phyloP scores from a whole-genome alignment of 2,329 filamentous ascomycete genomes.

The Nemania sp. region DNA sequence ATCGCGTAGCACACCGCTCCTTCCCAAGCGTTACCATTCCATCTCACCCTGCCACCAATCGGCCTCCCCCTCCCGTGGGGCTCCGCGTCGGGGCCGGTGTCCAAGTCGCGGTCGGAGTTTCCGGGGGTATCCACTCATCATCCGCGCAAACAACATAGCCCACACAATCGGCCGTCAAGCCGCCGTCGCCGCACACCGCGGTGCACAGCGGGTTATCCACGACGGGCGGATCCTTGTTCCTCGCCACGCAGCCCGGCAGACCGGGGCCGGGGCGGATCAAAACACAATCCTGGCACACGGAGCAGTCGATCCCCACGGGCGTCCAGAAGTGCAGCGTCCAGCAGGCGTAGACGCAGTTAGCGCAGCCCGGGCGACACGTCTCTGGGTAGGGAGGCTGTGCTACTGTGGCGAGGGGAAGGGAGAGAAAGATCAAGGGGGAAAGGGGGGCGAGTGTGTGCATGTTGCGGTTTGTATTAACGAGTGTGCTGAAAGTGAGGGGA shows the following conservation, averaged over 20 bases:
- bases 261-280: neutral
- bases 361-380: conserved; percentile 3
- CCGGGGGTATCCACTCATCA: conserved; percentile 14
- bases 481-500: no score
- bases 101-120: conserved; percentile 9
- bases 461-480: no score
- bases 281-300: conserved; percentile 6
- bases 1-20: no score
- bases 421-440: no score
- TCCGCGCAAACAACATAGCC: conserved; percentile 3
- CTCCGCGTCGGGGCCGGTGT: neutral
- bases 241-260: conserved; percentile 8
- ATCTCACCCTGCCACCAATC: no score
- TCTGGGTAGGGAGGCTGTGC: neutral
- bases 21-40: no score
- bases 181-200: neutral
- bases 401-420: no score
- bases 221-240: conserved; percentile 1
- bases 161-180: neutral
- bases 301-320: conserved; percentile 5
- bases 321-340: neutral
- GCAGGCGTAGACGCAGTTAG: conserved; percentile 15
- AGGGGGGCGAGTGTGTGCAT: no score
- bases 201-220: conserved; percentile 3
- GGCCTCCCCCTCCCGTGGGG: neutral